Evolutionary conservation across 768 basidiomycete genomes (phyloP), one percentile per base, ranked within the genome.

Genomic region (Daedaleopsis sinensis): DNA sequence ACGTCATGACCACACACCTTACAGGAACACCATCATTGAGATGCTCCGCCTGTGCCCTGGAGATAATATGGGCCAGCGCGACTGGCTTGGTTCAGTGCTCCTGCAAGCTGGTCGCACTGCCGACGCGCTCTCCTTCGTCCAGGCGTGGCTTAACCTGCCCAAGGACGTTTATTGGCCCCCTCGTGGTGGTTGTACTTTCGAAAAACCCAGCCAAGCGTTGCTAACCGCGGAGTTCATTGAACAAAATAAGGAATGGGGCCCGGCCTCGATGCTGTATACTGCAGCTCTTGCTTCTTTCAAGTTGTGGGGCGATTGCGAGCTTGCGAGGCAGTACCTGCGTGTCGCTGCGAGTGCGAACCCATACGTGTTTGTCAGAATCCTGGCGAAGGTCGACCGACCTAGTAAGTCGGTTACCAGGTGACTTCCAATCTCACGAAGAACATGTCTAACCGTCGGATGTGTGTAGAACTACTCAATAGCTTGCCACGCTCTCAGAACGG

Each of bases 1-100:
- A 39, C 23, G 37, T 51, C n/a, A 32, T 52, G 18, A 24, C 52
- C 42, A 4, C 44, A 16, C 37, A 23, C n/a, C 48, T 37, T 5
- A 7, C 65, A 81, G 78, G 15, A 64, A 74, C 35, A 75, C 72
- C 3, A 73, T 74, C 47, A 72, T 74, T 6, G 77, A 80, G 62
- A 79, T 80, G 72, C 70, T 82, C 24, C 76, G 79, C 7, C 73
- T 81, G 12, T 79, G 79, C 58, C 74, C 77, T 0, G 73, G 72
- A 7, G 80, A 83, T 59, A 80, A 81, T 65, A 53, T 76, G 65
- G 72, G 70, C 12, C 72, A 75, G 23, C 75, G 80, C 15, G 55
- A 66, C 36, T 77, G 74, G 75, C 74, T 79, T 8, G 75, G 75
- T 2, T 72, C 79, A 2, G 55, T 78, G 13, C 75, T 83, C 3